Evolutionary conservation across 1,139 yeast species (phyloP).

Genomic region (Blastobotrys capitulatus): DNA sequence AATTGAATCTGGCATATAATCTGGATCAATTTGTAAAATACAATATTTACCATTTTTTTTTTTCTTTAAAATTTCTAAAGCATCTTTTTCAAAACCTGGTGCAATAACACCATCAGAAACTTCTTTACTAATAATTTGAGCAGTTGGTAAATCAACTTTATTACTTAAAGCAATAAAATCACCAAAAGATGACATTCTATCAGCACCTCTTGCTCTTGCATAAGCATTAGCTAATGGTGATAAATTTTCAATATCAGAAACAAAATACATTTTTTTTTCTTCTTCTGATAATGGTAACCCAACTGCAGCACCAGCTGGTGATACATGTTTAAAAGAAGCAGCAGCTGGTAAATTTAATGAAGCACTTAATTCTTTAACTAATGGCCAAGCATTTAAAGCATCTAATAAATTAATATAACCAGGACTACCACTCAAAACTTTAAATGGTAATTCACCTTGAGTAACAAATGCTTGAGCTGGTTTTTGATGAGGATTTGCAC

Average conservation of each 20-base stretch:
- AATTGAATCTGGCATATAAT: conserved; percentile 70
- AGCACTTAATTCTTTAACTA: conserved; percentile 93
- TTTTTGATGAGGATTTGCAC: conserved; percentile 98
- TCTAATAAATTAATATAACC: conserved; percentile 95
- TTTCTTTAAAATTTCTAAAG: conserved; percentile 77
- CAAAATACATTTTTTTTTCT: conserved; percentile 94
- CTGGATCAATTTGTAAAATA: conserved; percentile 91
- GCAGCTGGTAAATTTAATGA: conserved; percentile 96
- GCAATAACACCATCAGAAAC: conserved; percentile 99
- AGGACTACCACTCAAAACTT: conserved; percentile 90
- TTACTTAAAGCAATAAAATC: conserved; percentile 96
- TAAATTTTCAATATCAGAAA: conserved; percentile 86
- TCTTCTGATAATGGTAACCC: conserved; percentile 86
- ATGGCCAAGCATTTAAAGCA: conserved; percentile 97
- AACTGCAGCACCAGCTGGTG: conserved; percentile 98
- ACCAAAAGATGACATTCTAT: conserved; percentile 98
- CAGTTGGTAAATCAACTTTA: conserved; percentile 94
- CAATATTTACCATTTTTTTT: conserved; percentile 98
- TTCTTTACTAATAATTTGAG: conserved; percentile 93
- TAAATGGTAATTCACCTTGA: conserved; percentile 85
- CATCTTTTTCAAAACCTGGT: conserved; percentile 92
- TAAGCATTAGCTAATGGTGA: conserved; percentile 97
- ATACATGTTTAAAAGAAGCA: conserved; percentile 96
- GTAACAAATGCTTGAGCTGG: conserved; percentile 96
- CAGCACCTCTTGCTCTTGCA: conserved; percentile 99